phyloP scores from a whole-genome alignment of 2,329 filamentous ascomycete species.

The Colletotrichum simmondsii region DNA sequence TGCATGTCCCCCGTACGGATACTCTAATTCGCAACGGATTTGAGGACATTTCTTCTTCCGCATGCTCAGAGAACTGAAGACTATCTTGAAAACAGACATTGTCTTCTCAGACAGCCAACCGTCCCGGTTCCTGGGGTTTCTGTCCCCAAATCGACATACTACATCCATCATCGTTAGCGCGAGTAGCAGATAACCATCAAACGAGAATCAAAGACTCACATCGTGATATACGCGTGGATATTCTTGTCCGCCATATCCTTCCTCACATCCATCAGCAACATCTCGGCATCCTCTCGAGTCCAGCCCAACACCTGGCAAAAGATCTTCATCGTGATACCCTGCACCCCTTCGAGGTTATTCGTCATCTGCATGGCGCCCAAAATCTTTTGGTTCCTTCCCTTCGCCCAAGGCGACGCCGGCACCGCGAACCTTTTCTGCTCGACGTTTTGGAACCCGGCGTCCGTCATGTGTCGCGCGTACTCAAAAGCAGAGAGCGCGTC shows the following conservation, averaged over 20 bases:
- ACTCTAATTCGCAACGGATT: not conserved
- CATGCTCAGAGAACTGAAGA: not conserved
- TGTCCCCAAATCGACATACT: slow-evolving; percentile 25
- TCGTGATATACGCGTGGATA: slow-evolving; percentile 45
- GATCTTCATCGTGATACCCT: slow-evolving; percentile 44
- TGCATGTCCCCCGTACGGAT: not conserved
- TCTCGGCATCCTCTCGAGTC: slow-evolving; percentile 44
- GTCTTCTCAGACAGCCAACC: too few species aligned
- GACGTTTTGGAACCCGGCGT: slow-evolving; percentile 49
- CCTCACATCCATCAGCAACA: slow-evolving; percentile 43
- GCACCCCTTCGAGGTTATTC: slow-evolving; percentile 45
- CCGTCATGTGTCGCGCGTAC: slow-evolving; percentile 49
- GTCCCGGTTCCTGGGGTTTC: not conserved
- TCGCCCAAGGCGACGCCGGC: slow-evolving; percentile 49
- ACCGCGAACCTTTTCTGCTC: slow-evolving; percentile 42
- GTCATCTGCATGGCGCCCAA: slow-evolving; percentile 48
- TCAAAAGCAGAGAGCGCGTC: slow-evolving; percentile 47
- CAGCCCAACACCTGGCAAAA: slow-evolving; percentile 45
- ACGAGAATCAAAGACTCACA: slow-evolving; percentile 35
- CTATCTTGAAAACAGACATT: not conserved
- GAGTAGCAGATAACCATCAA: not conserved
- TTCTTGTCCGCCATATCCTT: slow-evolving; percentile 42
- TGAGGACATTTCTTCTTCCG: not conserved
- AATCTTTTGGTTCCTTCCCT: slow-evolving; percentile 47
- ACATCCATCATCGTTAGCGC: not conserved